These are phyloP conservation scores for Colletotrichum eleusines DNA, from an alignment of 2,329 filamentous ascomycete species.

Conservation along the genomic window DNA sequence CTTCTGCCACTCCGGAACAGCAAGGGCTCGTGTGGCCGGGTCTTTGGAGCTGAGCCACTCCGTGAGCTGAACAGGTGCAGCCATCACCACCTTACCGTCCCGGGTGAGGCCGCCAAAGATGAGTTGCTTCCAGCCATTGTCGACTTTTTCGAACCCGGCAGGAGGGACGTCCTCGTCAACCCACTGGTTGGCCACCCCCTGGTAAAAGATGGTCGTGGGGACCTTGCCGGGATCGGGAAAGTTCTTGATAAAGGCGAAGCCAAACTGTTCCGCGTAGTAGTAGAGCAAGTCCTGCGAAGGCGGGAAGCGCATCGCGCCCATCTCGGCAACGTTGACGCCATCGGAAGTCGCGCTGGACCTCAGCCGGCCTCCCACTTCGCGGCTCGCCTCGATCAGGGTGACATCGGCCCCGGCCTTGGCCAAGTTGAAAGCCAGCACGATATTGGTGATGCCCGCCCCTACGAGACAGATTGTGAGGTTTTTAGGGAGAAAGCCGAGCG, in stretches of 20 bases:
- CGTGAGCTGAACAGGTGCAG: neutral
- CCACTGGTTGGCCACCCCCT: neutral
- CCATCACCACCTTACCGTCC: neutral
- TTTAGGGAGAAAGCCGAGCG: neutral
- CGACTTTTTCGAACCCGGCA: neutral
- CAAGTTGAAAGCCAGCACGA: neutral
- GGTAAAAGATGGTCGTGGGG: slow-evolving; percentile 5
- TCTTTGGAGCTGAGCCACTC: neutral
- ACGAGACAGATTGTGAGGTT: neutral
- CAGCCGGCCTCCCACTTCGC: neutral
- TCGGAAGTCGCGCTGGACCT: slow-evolving; percentile 2
- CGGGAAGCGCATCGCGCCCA: slow-evolving; percentile 27
- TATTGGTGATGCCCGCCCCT: neutral
- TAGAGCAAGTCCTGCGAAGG: slow-evolving; percentile 25
- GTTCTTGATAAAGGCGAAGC: slow-evolving; percentile 19
- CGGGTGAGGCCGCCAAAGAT: neutral
- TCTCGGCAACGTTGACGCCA: slow-evolving; percentile 23
- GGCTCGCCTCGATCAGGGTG: neutral
- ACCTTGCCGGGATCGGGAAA: slow-evolving; percentile 25
- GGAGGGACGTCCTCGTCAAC: neutral
- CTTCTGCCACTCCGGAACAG: slow-evolving; percentile 18
- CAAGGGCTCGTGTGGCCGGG: neutral
- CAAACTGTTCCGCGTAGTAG: slow-evolving; percentile 24
- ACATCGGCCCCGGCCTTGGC: neutral
- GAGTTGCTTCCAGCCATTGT: neutral